A percentile compares a stretch with the other conserved stretches of the same genome.
These are phyloP conservation scores for Mucor plumbeus DNA, from an alignment of 371 early-diverging fungal genomes.

Conservation along the genomic window DNA sequence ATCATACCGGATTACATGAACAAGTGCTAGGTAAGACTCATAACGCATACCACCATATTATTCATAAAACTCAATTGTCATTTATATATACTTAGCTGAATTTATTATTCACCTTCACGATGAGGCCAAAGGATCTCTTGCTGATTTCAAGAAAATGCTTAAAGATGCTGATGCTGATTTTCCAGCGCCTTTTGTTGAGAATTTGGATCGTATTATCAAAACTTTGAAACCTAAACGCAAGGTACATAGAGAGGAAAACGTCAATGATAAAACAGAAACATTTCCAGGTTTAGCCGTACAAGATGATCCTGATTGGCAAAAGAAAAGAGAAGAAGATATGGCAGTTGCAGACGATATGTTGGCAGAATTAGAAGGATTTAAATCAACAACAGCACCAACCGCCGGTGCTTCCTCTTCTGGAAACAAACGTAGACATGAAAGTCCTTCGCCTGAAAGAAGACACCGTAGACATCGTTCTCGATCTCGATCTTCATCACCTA, in stretches of 20 bases:
- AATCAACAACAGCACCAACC: slow-evolving; percentile 15
- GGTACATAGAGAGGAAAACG: slow-evolving; percentile 18
- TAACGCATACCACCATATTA: not conserved
- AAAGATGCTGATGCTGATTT: slow-evolving; percentile 83
- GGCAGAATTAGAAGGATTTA: slow-evolving; percentile 62
- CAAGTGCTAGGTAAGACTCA: slow-evolving; percentile 66
- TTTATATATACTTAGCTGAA: slow-evolving; percentile 57
- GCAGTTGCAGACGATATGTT: slow-evolving; percentile 59
- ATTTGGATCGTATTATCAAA: slow-evolving; percentile 87
- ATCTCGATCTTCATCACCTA: slow-evolving; percentile 15
- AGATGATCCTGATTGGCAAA: slow-evolving; percentile 58
- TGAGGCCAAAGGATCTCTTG: slow-evolving; percentile 58
- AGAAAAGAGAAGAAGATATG: slow-evolving; percentile 52
- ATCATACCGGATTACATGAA: slow-evolving; percentile 93
- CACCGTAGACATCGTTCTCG: slow-evolving; percentile 26
- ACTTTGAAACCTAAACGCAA: slow-evolving; percentile 76
- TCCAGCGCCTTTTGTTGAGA: slow-evolving; percentile 82
- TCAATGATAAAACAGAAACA: slow-evolving; percentile 55
- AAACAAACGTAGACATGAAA: slow-evolving; percentile 34
- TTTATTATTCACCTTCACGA: slow-evolving; percentile 80
- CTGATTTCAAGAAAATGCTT: slow-evolving; percentile 75
- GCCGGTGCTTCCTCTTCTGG: not conserved
- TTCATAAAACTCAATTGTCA: no score
- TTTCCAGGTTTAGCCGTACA: slow-evolving; percentile 90
- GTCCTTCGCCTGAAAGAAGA: slow-evolving; percentile 32